Evolutionary conservation across 2,329 filamentous ascomycete genomes (phyloP).

Genomic region (Neofusicoccum sp.): DNA sequence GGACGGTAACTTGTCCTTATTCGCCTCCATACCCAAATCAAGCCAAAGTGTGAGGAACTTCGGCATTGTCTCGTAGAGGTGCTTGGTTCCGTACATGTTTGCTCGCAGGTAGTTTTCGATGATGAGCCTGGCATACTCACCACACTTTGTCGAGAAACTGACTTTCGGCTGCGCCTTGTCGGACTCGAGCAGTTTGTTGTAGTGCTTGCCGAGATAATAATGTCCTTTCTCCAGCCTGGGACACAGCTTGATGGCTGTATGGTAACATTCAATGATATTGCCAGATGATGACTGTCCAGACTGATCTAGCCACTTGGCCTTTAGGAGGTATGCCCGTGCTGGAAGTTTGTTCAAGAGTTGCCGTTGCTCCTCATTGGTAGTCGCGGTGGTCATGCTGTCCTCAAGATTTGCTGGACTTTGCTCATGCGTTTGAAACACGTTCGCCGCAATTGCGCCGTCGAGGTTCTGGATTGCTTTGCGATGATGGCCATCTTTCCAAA

Average conservation of each 20-base stretch:
- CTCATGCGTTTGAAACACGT: constrained; percentile 63
- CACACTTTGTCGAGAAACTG: constrained; percentile 56
- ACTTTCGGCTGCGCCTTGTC: constrained; percentile 74
- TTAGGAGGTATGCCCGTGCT: constrained; percentile 78
- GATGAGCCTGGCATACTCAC: constrained; percentile 82
- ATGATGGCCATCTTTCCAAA: constrained; percentile 92
- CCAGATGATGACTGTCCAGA: constrained; percentile 89
- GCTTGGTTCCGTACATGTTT: constrained; percentile 85
- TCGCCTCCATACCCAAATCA: constrained; percentile 76
- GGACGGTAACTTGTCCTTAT: constrained; percentile 36
- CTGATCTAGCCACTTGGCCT: constrained; percentile 94
- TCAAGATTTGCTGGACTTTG: not conserved
- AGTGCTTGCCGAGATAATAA: constrained; percentile 94
- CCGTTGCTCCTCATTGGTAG: constrained; percentile 30
- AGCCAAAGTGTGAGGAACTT: constrained; percentile 92
- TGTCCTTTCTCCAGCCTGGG: constrained; percentile 91
- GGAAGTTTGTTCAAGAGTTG: constrained; percentile 59
- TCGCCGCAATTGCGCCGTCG: constrained; percentile 77
- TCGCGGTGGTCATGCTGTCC: constrained; percentile 3
- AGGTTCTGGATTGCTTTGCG: constrained; percentile 92
- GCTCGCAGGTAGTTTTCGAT: constrained; percentile 92
- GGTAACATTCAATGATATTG: constrained; percentile 77
- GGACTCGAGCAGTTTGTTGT: constrained; percentile 91
- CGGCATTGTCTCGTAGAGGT: constrained; percentile 90
- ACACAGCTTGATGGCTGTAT: constrained; percentile 69